Evolutionary conservation across 768 basidiomycete genomes (phyloP).

Genomic region (Pleurotus cornucopiae): DNA sequence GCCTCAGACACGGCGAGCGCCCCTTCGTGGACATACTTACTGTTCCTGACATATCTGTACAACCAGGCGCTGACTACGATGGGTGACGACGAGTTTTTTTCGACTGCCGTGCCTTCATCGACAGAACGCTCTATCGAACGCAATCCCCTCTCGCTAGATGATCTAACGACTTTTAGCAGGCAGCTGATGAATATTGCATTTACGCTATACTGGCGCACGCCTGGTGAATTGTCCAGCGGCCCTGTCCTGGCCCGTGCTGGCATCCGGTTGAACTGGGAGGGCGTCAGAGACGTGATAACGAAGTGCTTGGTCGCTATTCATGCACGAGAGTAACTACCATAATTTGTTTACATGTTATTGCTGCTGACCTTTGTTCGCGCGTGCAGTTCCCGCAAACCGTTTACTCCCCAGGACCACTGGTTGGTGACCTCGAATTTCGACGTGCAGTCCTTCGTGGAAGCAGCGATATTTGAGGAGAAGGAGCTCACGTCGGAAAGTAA

Average conservation of each 20-base stretch:
- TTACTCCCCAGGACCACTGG: constrained; percentile 86
- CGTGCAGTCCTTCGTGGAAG: constrained; percentile 70
- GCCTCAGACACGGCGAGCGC: constrained; percentile 39
- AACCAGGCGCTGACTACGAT: constrained; percentile 82
- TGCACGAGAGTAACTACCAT: constrained; percentile 71
- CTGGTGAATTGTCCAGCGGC: constrained; percentile 32
- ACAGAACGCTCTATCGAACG: constrained; percentile 28
- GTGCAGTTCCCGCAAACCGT: constrained; percentile 74
- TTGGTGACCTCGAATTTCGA: constrained; percentile 51
- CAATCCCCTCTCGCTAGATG: constrained; percentile 81
- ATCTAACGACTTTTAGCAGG: constrained; percentile 70
- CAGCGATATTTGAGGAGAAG: constrained; percentile 79
- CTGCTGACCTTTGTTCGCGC: constrained; percentile 9
- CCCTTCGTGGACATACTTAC: constrained; percentile 58
- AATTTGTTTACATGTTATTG: background rate
- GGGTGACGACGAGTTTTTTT: constrained; percentile 97
- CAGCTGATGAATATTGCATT: constrained; percentile 84
- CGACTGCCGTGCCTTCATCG: constrained; percentile 20
- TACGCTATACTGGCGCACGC: constrained; percentile 45
- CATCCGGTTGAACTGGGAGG: constrained; percentile 55
- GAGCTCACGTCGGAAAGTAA: constrained; percentile 30
- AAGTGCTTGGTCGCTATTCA: constrained; percentile 78
- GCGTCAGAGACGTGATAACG: constrained; percentile 72
- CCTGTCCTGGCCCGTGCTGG: constrained; percentile 19
- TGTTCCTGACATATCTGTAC: constrained; percentile 81